phyloP scores from a whole-genome alignment of 352 stramenopile genomes.

The Peronospora belbahrii region DNA sequence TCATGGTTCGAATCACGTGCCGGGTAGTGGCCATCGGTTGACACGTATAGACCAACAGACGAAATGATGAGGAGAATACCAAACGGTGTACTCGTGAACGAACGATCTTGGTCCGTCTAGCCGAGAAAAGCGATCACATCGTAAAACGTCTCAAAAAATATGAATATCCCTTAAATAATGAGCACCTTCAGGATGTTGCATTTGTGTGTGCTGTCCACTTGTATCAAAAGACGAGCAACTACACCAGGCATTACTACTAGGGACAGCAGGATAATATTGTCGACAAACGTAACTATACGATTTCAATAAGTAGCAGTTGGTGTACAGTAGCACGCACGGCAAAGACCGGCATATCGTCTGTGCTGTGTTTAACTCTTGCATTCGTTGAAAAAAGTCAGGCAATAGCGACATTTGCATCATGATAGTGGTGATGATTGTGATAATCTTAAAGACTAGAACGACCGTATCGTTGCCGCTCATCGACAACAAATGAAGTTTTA shows the following conservation, averaged over 20 bases:
- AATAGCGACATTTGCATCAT: slow-evolving; percentile 38
- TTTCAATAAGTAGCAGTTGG: slow-evolving; percentile 25
- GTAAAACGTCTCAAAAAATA: slow-evolving; percentile 28
- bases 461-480: slow-evolving; percentile 6
- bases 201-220: slow-evolving; percentile 21
- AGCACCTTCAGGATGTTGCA: slow-evolving; percentile 23
- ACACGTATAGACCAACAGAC: slow-evolving; percentile 30
- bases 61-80: slow-evolving; percentile 33
- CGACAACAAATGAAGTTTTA: too few relatives aligned
- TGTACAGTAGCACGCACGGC: slow-evolving; percentile 22
- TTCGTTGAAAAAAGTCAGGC: slow-evolving; percentile 30
- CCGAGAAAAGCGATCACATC: slow-evolving; percentile 15
- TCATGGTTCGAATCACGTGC: slow-evolving; percentile 31
- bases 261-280: slow-evolving; percentile 40
- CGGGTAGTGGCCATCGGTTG: slow-evolving; percentile 32
- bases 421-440: slow-evolving; percentile 35
- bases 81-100: slow-evolving; percentile 22
- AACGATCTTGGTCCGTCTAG: slow-evolving; percentile 21
- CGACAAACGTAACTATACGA: slow-evolving; percentile 38
- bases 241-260: slow-evolving; percentile 27
- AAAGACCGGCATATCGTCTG: slow-evolving; percentile 21
- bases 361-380: slow-evolving; percentile 28
- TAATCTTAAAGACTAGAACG: slow-evolving; percentile 19
- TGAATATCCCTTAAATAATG: slow-evolving; percentile 15
- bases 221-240: slow-evolving; percentile 31